Evolutionary conservation across 129 eudicot genomes (phyloP), one percentile per base, ranked within the genome.

Genomic region (Pulicaria dysenterica): DNA sequence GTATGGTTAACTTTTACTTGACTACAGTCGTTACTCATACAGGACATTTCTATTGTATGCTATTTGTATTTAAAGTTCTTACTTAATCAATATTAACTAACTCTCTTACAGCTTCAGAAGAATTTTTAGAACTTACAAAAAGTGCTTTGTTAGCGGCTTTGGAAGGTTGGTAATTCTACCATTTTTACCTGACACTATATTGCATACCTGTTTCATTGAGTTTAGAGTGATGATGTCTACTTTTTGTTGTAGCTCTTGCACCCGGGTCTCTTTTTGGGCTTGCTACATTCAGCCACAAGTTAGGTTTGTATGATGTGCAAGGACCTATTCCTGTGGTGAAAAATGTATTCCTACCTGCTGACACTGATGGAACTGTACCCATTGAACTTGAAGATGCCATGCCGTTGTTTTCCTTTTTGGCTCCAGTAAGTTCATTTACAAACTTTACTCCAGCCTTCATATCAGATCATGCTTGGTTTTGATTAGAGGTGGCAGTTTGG

Each of bases 251-350:
- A 94, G 98, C 98, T 82, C 97, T 94, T 72, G 91, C 81, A 10
- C 90, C 98, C 9, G 97, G 98, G 41, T 91, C 98, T 50, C 97
- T 94, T 59, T 94, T 94, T 81, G 98, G 98, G 42, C 93, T 94
- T 79, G 95, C 92, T 58, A 88, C 96, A 68, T 94, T 94, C 80
- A 94, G 98, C 96, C 97, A 90, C 80, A 94, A 90, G 61, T 72
- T 94, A 68, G 98, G 98, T 70, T 63, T 94, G 77, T 94, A 90
- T 75, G 98, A 94, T 75, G 97, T 94, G 70, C 98, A 94, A 80
- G 98, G 98, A 70, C 96, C 98, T 45, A 86, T 94, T 70, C 96
- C 98, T 55, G 93, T 94, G 73, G 98, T 90, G 77, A 94, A 94
- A 82, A 90, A 90, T 84, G 91, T 90, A 44, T 90, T 94, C 70